Conservation (phyloP, 225 moss, liverwort and hornwort species). For the Rhytidiadelphus loreus region DNA sequence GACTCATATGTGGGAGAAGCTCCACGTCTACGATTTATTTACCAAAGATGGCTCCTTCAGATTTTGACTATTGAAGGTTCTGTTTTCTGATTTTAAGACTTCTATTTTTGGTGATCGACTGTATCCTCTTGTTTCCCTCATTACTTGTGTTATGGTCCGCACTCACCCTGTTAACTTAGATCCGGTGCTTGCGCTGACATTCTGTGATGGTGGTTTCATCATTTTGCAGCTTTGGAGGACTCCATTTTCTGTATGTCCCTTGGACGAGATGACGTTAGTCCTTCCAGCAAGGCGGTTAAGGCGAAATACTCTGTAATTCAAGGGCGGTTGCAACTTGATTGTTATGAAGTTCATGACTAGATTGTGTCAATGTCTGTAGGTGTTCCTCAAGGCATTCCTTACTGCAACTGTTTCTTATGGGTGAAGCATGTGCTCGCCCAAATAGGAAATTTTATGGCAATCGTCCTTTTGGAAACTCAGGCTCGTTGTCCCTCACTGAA, state of each 20-base stretch:
- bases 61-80: constrained; percentile 67
- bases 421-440: background rate
- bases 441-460: background rate
- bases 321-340: constrained; percentile 25
- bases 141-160: background rate
- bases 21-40: constrained; percentile 67
- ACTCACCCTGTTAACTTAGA: background rate
- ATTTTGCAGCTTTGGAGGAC: constrained; percentile 31
- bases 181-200: background rate
- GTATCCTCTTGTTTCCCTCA: background rate
- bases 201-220: background rate
- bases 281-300: background rate
- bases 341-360: constrained; percentile 2
- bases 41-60: constrained; percentile 74
- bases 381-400: background rate
- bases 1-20: constrained; percentile 68
- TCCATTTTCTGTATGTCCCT: constrained; percentile 25
- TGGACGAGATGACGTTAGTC: constrained; percentile 5
- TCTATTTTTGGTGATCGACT: background rate
- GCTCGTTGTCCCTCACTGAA: background rate
- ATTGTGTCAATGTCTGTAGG: background rate
- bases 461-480: background rate
- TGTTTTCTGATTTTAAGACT: background rate
- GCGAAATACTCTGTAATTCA: constrained; percentile 26
- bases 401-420: background rate